Base-by-base conservation (phyloP, 2,329 filamentous ascomycete genomes). In the Leptodontidium sp. region DNA sequence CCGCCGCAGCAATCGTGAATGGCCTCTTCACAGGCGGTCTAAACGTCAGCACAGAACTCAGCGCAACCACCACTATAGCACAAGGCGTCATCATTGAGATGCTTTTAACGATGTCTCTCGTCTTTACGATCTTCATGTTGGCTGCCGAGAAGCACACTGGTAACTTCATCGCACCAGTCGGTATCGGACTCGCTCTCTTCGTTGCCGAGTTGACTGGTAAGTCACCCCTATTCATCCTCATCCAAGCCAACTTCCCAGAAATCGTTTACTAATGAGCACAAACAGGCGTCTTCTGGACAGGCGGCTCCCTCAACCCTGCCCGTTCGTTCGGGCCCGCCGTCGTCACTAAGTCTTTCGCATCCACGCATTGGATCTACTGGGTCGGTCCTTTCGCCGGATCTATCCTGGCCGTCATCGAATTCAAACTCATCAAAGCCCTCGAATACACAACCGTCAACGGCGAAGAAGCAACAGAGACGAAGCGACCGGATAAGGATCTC, bases 361-460 rank as follows among this genome's bases (percentile, higher is more conserved):
- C 68, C 6, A 80, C 84, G 66, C 82, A 84, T 70, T 85, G 83
- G 83, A 83, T 85, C 45, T 85, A 85, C 72, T 81, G 80, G 71
- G 66, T 87, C 5, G 86, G 68, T 4, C 68, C 68, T 17, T 50
- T 67, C 32, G 35, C 57, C 0, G 68, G 68, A 9, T 43, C 64
- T 12, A 61, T 66, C 21, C 50, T 65, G 1, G 62, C 62, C 2
- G 62, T 65, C 32, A 57, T 65, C 17, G 50, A 53, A 40, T 65
- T 65, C 50, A 65, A 65, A 50, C 50, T 65, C 38, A 65, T 65
- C 50, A 65, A 65, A 47, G 62, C 62, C 9, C 62, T 65, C 21
- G 62, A 65, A 40, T 65, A 65, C 50, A 65, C 62, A 2, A 55
- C 50, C 17, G 49, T 65, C 40, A 65, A 65, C 38, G 62, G 62